These are phyloP conservation scores for Cymbopogon citratus DNA, from an alignment of 176 grass and related monocot species.

Conservation along the genomic window DNA sequence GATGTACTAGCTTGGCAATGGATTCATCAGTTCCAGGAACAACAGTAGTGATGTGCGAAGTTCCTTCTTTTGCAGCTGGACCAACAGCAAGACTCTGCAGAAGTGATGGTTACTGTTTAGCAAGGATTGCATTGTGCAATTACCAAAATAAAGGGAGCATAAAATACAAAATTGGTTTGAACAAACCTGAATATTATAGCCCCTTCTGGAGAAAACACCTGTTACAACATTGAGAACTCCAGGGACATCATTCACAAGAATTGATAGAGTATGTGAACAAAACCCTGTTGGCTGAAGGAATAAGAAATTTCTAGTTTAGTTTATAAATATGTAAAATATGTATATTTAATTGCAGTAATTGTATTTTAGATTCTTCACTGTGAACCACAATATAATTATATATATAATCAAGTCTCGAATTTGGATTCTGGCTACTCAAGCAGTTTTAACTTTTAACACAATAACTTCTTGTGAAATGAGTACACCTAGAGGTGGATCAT, in stretches of 20 bases:
- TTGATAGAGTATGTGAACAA: conserved; percentile 74
- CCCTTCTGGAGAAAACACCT: conserved; percentile 65
- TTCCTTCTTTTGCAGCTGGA: conserved; percentile 48
- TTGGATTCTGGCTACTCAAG: neutral
- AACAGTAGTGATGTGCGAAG: conserved; percentile 68
- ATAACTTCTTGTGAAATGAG: neutral
- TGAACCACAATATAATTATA: neutral
- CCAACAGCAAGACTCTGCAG: conserved; percentile 77
- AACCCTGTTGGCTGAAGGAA: conserved; percentile 54
- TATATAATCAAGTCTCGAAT: neutral
- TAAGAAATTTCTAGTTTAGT: conserved; percentile 17
- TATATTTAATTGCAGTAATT: conserved; percentile 13
- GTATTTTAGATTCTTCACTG: neutral
- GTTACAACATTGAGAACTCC: conserved; percentile 66
- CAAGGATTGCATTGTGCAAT: neutral
- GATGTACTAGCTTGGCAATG: conserved; percentile 57
- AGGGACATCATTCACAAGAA: conserved; percentile 75
- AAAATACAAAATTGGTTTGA: neutral
- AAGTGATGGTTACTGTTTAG: conserved; percentile 17
- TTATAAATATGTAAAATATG: neutral
- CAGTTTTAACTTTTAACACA: neutral
- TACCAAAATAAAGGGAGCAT: neutral
- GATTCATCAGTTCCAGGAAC: conserved; percentile 80
- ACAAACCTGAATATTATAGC: conserved; percentile 74
- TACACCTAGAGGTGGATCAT: neutral